Base-by-base conservation (phyloP, 1,284 basidiomycete species). In the Pyrrhoderma lamaoense region DNA sequence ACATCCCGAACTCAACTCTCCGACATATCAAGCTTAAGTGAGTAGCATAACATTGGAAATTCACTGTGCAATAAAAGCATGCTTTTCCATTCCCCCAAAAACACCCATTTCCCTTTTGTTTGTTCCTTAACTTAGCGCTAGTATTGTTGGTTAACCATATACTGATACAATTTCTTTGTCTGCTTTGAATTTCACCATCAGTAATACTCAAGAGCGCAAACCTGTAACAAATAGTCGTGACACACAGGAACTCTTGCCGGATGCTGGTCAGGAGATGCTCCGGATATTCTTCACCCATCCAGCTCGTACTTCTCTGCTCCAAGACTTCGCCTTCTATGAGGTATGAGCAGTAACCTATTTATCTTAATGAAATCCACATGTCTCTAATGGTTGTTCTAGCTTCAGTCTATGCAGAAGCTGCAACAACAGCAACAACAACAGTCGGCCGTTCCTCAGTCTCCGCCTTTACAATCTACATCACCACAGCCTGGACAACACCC, bases 131-230 rank as follows among this genome's bases (percentile, higher is more conserved):
- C 27, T 31, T 31, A 31, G 27, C 11, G 11, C 51, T 57, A 40
- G 71, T 59, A 37, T 54, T 58, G 5, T 60, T 62, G 25, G 5
- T 5, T 5, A 31, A 31, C 5, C 27, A 11, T 31, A 5, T 31
- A 31, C 27, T 31, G 27, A 31, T 16, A 11, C 66, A 68, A 37
- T 61, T 65, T 49, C 59, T 60, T n/a, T n/a, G n/a, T n/a, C n/a
- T n/a, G n/a, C n/a, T n/a, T n/a, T n/a, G 11, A 31, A 5, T 31
- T 31, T 5, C 11, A 31, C 27, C 11, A 31, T 58, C 56, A 93
- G 90, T 64, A 97, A 97, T 68, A 97, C 93, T 2, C 90, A 89
- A 61, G 93, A 97, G 67, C 83, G 90, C 62, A 97, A 97, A 69
- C 93, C 93, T 1, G 93, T 97, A 52, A 96, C 93, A 1, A 94